These are phyloP conservation scores for Gamsiella multidivaricata DNA, from an alignment of 192 early-diverging fungal genomes.

Conservation along the genomic window DNA sequence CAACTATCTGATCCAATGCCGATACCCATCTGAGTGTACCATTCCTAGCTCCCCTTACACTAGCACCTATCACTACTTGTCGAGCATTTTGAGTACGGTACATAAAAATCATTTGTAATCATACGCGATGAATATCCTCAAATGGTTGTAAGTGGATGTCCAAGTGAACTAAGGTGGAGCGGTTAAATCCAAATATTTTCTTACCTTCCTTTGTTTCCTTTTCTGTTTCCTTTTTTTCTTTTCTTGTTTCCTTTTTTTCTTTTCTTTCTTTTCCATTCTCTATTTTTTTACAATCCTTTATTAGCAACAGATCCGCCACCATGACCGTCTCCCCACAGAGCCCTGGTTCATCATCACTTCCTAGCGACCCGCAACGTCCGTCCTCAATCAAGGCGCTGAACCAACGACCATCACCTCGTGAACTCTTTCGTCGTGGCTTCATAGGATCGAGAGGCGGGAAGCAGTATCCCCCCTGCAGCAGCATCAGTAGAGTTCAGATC, in stretches of 20 bases:
- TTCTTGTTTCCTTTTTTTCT: not conserved
- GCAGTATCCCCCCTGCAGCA: no score
- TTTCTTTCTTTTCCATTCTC: not conserved
- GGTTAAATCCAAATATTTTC: not conserved
- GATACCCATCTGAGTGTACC: not conserved
- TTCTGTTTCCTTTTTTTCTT: not conserved
- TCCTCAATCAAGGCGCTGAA: not conserved
- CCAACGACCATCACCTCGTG: not conserved
- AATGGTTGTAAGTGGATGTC: no score
- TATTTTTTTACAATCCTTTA: no score
- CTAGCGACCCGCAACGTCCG: not conserved
- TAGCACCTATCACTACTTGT: no score
- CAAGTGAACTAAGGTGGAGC: no score
- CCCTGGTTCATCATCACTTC: not conserved
- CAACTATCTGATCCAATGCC: constrained; percentile 4
- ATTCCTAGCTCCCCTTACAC: no score
- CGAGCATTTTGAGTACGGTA: no score
- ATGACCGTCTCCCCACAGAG: not conserved
- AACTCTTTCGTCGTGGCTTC: not conserved
- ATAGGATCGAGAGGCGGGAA: not conserved
- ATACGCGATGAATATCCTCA: no score
- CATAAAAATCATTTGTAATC: no score
- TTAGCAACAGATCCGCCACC: not conserved
- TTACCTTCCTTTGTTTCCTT: not conserved
- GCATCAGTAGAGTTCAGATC: no score